Percentiles rank a stretch among this genome's conserved stretches.
Conservation (phyloP, 495 filamentous ascomycete genomes). For the Apodospora peruviana region DNA sequence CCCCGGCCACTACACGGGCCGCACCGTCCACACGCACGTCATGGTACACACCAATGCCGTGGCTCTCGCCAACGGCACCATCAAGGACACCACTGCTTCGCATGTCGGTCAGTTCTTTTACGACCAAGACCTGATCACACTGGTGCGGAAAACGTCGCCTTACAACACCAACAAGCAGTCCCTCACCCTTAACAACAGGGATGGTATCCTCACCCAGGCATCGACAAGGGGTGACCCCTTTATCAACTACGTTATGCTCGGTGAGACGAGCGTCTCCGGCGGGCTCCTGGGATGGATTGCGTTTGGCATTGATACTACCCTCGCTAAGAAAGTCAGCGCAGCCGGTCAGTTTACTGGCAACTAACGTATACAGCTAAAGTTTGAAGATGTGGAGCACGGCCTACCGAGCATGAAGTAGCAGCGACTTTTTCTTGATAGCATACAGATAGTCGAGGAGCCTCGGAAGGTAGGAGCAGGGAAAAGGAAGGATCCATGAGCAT, state of each 20-base stretch:
- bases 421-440: no score
- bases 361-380: no score
- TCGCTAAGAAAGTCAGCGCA: not conserved
- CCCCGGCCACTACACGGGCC: constrained; percentile 49
- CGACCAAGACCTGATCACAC: constrained; percentile 46
- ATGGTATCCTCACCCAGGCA: constrained; percentile 38
- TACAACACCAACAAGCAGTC: constrained; percentile 50
- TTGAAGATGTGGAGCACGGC: no score
- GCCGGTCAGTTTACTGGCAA: not conserved
- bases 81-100: constrained; percentile 33
- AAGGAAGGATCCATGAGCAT: no score
- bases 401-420: no score
- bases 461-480: no score
- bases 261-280: constrained; percentile 41
- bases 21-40: constrained; percentile 23
- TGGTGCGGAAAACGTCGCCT: constrained; percentile 47
- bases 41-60: constrained; percentile 36
- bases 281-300: constrained; percentile 49
- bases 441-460: no score
- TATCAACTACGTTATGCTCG: constrained; percentile 48
- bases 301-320: constrained; percentile 37
- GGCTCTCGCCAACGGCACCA: constrained; percentile 44
- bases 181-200: constrained; percentile 42
- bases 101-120: constrained; percentile 59
- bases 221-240: constrained; percentile 50